A percentile compares a stretch with the other conserved stretches of the same genome.
Conservation (phyloP, 2,329 filamentous ascomycete genomes). For the Aschersonia sp. region DNA sequence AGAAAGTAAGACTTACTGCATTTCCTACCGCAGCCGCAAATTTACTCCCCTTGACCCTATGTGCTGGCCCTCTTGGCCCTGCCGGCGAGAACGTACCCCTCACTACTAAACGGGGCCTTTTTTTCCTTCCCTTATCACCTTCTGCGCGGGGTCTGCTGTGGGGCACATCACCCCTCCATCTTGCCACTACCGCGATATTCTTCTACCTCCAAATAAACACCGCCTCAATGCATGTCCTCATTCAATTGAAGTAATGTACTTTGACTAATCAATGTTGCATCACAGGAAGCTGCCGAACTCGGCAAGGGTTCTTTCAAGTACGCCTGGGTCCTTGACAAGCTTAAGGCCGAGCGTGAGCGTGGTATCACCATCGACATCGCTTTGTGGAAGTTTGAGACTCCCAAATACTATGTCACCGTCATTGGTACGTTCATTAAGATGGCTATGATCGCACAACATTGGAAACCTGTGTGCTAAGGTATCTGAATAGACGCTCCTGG, state of each 20-base stretch:
- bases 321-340: constrained; percentile 99
- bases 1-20: constrained; percentile 63
- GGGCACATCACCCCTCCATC: constrained; percentile 7
- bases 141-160: constrained; percentile 3
- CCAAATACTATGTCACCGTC: constrained; percentile 95
- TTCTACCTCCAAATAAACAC: no score
- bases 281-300: constrained; percentile 91
- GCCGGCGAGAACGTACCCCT: constrained; percentile 1
- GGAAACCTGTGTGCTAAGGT: no score
- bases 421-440: constrained; percentile 52
- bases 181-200: background rate
- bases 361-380: constrained; percentile 99
- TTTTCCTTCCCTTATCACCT: constrained; percentile 4
- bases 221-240: background rate
- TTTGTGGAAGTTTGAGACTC: constrained; percentile 99
- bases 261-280: constrained; percentile 6
- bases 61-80: background rate
- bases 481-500: constrained; percentile 66
- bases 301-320: constrained; percentile 99
- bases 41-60: background rate
- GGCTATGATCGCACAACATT: background rate
- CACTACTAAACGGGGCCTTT: constrained; percentile 4
- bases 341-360: constrained; percentile 97
- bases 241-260: background rate
- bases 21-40: constrained; percentile 5